Conservation (phyloP, 352 stramenopile genomes). For the Phytophthora uliginosa region DNA sequence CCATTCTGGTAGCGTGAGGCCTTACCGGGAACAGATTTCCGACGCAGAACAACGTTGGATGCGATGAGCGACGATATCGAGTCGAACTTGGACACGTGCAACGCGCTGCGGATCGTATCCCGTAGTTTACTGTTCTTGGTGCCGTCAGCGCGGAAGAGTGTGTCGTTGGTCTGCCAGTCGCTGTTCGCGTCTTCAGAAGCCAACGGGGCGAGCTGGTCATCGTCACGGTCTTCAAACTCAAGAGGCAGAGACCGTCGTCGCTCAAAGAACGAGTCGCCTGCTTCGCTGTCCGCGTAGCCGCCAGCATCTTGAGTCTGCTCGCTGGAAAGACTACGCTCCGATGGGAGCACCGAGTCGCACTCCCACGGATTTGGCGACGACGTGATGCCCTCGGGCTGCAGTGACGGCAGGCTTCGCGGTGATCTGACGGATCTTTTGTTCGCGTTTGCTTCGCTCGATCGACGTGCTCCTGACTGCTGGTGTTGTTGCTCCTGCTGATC, state of each 20-base stretch:
- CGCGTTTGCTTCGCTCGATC: constrained; percentile 2
- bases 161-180: constrained; percentile 80
- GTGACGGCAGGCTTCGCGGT: constrained; percentile 34
- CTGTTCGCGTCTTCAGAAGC: constrained; percentile 36
- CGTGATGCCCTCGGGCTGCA: constrained; percentile 40
- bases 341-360: constrained; percentile 67
- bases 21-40: constrained; percentile 47
- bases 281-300: constrained; percentile 18
- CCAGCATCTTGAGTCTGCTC: constrained; percentile 42
- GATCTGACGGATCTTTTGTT: constrained; percentile 14
- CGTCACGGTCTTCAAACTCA: constrained; percentile 23
- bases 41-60: constrained; percentile 75
- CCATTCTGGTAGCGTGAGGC: constrained; percentile 19
- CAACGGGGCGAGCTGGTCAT: constrained; percentile 16
- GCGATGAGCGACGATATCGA: constrained; percentile 90
- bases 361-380: constrained; percentile 63
- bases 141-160: constrained; percentile 90
- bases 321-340: constrained; percentile 58
- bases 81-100: constrained; percentile 92
- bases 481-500: constrained; percentile 37
- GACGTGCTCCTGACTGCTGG: constrained; percentile 14
- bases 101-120: constrained; percentile 81
- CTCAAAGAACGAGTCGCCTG: constrained; percentile 18
- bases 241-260: constrained; percentile 21
- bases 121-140: constrained; percentile 88